Evolutionary conservation across 768 basidiomycete genomes (phyloP), one percentile per base, ranked within the genome.

Genomic region (Neoboletus subvelutipes): DNA sequence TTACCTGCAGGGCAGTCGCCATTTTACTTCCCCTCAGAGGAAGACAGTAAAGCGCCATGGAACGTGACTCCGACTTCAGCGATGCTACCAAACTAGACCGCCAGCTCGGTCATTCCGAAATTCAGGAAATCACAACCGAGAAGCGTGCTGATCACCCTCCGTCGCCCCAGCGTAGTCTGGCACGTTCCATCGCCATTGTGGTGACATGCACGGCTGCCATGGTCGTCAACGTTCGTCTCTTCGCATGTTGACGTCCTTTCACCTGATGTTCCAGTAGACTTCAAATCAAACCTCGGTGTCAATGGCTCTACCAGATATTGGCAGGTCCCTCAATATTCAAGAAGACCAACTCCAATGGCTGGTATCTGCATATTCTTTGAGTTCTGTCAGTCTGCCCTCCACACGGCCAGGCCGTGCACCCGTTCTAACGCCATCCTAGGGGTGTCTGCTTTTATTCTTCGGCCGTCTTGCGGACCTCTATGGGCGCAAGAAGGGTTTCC

Each of bases 401-500:
- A 47, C 22, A 17, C 34, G 5, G 4, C 6, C 15, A 7, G 5
- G 4, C 6, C 15, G 9, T 2, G 10, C 0, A 37, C 22, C 36
- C 33, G 8, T 50, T 37, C 60, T 65, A 29, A 71, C 37, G 13
- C 11, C 36, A n/a, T n/a, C 22, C 29, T 20, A 90, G 90, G 90
- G 87, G 9, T 94, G 92, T 63, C 75, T 93, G 12, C 79, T 93
- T 4, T 77, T 94, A 11, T 79, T 91, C 13, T 84, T 83, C 28
- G 92, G 92, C 0, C 78, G 90, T n/a, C 70, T 94, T 1, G 90
- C 91, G 2, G 92, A 94, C 67, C 72, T 90, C 3, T 85, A 87
- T 60, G 92, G 93, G 2, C 80, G 90, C 33, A 92, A 88, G 63
- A 78, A 75, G 34, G 77, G 77, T 0, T 95, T 92, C 69, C 54